Evolutionary conservation across 78 protist genomes (phyloP).

Genomic region (Chrysochromulina tobinii): DNA sequence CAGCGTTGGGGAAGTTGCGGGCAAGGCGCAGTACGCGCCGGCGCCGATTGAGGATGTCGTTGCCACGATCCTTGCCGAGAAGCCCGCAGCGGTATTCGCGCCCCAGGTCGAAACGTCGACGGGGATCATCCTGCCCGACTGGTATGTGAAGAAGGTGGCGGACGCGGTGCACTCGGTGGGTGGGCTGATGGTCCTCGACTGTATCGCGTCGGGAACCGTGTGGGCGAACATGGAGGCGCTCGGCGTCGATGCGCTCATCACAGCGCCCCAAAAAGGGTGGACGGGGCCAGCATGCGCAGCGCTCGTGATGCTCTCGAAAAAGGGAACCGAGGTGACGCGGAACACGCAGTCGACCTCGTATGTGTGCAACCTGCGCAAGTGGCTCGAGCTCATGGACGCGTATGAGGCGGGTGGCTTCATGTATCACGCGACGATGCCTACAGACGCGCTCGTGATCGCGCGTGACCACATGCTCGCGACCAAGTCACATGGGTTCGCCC

Average conservation of each 20-base stretch:
- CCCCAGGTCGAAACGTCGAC: conserved; percentile 63
- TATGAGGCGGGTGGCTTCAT: conserved; percentile 45
- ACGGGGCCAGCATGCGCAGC: conserved; percentile 59
- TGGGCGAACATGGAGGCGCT: conserved; percentile 55
- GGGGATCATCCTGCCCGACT: conserved; percentile 49
- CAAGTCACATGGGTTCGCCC: conserved; percentile 15
- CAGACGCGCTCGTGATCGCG: conserved; percentile 47
- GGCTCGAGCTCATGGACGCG: conserved; percentile 48
- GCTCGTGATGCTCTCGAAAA: conserved; percentile 33
- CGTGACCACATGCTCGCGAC: conserved; percentile 28
- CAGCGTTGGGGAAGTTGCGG: neutral
- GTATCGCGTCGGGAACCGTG: conserved; percentile 41
- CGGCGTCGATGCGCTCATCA: conserved; percentile 48
- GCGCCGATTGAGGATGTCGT: neutral
- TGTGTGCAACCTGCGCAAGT: conserved; percentile 15
- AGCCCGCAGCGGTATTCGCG: conserved; percentile 42
- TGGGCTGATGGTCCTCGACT: conserved; percentile 42
- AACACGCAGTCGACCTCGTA: neutral
- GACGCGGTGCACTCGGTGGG: conserved; percentile 41
- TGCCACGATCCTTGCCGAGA: neutral
- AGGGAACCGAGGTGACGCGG: neutral
- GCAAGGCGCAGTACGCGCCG: conserved; percentile 2
- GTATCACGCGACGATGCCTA: conserved; percentile 62
- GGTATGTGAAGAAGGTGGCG: conserved; percentile 23
- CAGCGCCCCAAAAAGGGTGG: conserved; percentile 72